phyloP scores from a whole-genome alignment of 2,329 filamentous ascomycete species.

The Exophiala dermatitidis region DNA sequence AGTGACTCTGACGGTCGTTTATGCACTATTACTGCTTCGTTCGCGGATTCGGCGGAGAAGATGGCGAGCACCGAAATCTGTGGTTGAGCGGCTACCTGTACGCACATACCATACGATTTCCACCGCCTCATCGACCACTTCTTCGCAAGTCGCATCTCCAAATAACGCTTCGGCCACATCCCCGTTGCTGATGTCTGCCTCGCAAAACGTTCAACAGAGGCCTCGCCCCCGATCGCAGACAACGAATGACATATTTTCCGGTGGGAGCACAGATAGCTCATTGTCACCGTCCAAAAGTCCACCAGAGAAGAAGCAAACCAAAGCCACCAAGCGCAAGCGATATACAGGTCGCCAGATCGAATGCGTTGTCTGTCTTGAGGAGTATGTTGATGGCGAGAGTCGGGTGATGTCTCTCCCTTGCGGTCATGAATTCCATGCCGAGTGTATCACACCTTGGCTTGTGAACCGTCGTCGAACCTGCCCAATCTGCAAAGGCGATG shows the following conservation, averaged over 20 bases:
- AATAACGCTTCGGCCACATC: slow-evolving; percentile 65
- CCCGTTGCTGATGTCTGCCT: slow-evolving; percentile 62
- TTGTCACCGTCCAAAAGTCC: slow-evolving; percentile 20
- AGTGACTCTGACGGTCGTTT: slow-evolving; percentile 86
- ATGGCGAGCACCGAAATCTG: slow-evolving; percentile 95
- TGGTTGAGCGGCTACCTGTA: slow-evolving; percentile 90
- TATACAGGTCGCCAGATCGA: slow-evolving; percentile 66
- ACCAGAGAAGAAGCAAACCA: slow-evolving; percentile 28
- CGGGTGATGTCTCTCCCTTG: slow-evolving; percentile 95
- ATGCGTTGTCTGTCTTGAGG: slow-evolving; percentile 93
- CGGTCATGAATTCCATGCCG: slow-evolving; percentile 93
- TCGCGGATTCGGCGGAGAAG: slow-evolving; percentile 80
- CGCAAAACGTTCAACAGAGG: slow-evolving; percentile 30
- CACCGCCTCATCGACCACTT: slow-evolving; percentile 51
- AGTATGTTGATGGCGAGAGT: slow-evolving; percentile 90
- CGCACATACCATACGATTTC: slow-evolving; percentile 86
- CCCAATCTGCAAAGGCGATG: slow-evolving; percentile 96
- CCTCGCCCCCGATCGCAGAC: slow-evolving; percentile 36
- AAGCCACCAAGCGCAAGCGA: slow-evolving; percentile 41
- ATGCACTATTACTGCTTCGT: slow-evolving; percentile 76
- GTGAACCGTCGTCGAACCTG: slow-evolving; percentile 94
- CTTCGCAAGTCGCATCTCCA: slow-evolving; percentile 56
- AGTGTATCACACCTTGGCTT: slow-evolving; percentile 98
- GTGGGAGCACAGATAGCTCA: slow-evolving; percentile 7
- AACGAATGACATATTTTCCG: slow-evolving; percentile 30